These are phyloP conservation scores for Sherardia arvensis DNA, from an alignment of 257 asterid genomes.

Conservation along the genomic window DNA sequence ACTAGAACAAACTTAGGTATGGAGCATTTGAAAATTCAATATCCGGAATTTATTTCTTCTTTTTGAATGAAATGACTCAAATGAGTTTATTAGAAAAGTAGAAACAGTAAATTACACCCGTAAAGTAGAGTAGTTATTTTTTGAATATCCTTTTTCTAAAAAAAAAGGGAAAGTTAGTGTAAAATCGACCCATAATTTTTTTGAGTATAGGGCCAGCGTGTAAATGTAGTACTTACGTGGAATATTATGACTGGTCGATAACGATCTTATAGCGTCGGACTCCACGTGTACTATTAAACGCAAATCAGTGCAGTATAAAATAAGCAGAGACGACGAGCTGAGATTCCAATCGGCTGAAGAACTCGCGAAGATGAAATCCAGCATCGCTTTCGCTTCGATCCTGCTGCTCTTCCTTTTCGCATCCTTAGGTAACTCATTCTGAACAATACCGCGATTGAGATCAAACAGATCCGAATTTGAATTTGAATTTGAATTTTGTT, in stretches of 20 bases:
- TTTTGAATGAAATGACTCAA: too few species aligned
- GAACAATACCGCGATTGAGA: neutral
- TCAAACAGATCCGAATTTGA: neutral
- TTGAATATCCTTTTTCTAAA: too few species aligned
- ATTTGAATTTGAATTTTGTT: constrained; percentile 8
- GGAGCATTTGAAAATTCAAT: too few species aligned
- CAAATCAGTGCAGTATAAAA: neutral
- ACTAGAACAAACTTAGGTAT: too few species aligned
- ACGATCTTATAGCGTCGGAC: constrained; percentile 29
- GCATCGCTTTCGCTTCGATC: constrained; percentile 23
- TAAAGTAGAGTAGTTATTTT: too few species aligned
- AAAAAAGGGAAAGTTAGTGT: too few species aligned
- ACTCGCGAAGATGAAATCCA: constrained; percentile 33
- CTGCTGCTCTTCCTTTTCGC: constrained; percentile 28
- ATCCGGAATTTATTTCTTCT: too few species aligned
- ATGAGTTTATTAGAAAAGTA: too few species aligned
- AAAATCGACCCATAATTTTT: neutral
- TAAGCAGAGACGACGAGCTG: neutral
- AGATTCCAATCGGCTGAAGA: neutral
- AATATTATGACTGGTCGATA: constrained; percentile 29
- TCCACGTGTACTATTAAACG: constrained; percentile 5
- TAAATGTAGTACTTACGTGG: constrained; percentile 26
- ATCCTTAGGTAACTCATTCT: constrained; percentile 35
- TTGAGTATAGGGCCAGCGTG: neutral
- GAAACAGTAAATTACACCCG: too few species aligned